A percentile compares a stretch with the other conserved stretches of the same genome.
These are phyloP conservation scores for Fragilaria radians DNA, from an alignment of 108 stramenopile genomes.

Conservation along the genomic window DNA sequence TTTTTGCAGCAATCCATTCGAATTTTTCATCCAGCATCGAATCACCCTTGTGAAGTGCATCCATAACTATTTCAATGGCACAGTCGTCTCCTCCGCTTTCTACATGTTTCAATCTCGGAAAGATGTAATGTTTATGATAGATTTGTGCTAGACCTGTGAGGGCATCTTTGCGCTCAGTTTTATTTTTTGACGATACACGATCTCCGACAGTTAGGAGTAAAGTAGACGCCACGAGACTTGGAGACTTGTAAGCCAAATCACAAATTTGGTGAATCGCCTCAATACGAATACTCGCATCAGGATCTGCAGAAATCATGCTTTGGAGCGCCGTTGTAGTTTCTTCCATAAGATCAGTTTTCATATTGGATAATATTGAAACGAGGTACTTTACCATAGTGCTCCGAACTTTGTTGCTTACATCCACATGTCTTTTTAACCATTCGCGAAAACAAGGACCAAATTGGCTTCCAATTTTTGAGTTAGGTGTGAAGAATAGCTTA, in stretches of 20 bases:
- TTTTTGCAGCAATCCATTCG: constrained; percentile 64
- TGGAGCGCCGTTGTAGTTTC: constrained; percentile 38
- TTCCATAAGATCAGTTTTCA: constrained; percentile 12
- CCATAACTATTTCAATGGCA: constrained; percentile 44
- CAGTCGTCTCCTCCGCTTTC: constrained; percentile 65
- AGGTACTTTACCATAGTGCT: constrained; percentile 57
- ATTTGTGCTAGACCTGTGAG: constrained; percentile 70
- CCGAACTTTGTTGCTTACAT: constrained; percentile 46
- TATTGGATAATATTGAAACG: constrained; percentile 33
- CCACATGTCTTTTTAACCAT: constrained; percentile 60
- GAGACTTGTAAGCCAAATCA: constrained; percentile 46
- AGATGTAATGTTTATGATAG: constrained; percentile 55
- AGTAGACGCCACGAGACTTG: constrained; percentile 16
- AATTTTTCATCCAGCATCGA: constrained; percentile 32
- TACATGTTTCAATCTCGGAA: constrained; percentile 37
- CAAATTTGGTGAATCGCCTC: constrained; percentile 60
- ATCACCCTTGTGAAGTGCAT: constrained; percentile 17
- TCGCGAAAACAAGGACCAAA: constrained; percentile 58
- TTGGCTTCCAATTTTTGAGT: constrained; percentile 25
- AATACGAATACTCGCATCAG: constrained; percentile 39
- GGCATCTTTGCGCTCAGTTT: constrained; percentile 62
- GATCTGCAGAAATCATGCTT: constrained; percentile 21
- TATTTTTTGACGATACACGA: constrained; percentile 61
- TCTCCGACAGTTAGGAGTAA: constrained; percentile 52
- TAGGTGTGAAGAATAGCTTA: constrained; percentile 38